Evolutionary conservation across 1,139 yeast species (phyloP).

Genomic region (Pichia inconspicua): DNA sequence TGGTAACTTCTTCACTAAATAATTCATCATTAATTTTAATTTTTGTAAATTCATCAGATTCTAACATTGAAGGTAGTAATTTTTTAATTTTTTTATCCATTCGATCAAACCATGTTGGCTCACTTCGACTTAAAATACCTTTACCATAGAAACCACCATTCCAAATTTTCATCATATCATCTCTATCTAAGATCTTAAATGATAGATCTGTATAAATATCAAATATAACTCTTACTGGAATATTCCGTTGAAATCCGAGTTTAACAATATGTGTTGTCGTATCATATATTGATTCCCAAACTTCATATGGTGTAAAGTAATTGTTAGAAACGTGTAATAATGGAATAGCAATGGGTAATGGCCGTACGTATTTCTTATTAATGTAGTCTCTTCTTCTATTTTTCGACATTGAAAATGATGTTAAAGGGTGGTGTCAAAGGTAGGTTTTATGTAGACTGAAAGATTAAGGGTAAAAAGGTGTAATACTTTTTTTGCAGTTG

Average conservation of each 20-base stretch:
- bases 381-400: slow-evolving; percentile 6
- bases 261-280: slow-evolving; percentile 5
- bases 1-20: slow-evolving; percentile 71
- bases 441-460: too few species aligned
- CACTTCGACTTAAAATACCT: slow-evolving; percentile 81
- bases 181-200: slow-evolving; percentile 39
- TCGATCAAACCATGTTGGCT: slow-evolving; percentile 80
- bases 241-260: slow-evolving; percentile 1
- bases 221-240: slow-evolving; percentile 4
- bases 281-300: slow-evolving; percentile 8
- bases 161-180: slow-evolving; percentile 63
- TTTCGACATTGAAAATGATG: slow-evolving; percentile 5
- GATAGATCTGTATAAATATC: slow-evolving; percentile 8
- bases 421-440: too few species aligned
- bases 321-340: slow-evolving; percentile 9
- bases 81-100: slow-evolving; percentile 41
- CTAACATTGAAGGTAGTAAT: slow-evolving; percentile 3
- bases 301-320: slow-evolving; percentile 10
- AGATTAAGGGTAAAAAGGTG: too few species aligned
- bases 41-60: slow-evolving; percentile 4
- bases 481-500: too few species aligned
- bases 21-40: slow-evolving; percentile 1
- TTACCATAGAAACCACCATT: slow-evolving; percentile 88
- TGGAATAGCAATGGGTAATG: slow-evolving; percentile 9
- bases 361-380: slow-evolving; percentile 9